phyloP scores from a whole-genome alignment of 805 yeast species.

The Nakazawaea wickerhamii region DNA sequence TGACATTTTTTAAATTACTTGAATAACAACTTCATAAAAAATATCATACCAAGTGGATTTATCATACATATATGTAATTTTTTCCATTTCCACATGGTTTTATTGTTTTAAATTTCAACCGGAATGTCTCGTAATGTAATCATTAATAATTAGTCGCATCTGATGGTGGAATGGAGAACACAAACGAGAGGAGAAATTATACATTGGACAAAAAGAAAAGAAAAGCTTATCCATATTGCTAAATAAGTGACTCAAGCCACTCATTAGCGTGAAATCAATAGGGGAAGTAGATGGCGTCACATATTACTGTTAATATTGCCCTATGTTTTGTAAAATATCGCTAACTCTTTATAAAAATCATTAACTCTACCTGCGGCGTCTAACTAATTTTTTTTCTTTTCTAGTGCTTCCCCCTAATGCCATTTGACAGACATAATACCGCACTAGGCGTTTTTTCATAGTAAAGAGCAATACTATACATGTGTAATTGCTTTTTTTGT shows the following conservation, averaged over 20 bases:
- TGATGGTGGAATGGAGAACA: neutral
- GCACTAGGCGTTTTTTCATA: slow-evolving; percentile 1
- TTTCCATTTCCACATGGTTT: no score
- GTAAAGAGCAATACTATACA: no score
- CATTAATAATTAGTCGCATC: neutral
- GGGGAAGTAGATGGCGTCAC: neutral
- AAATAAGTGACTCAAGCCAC: neutral
- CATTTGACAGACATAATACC: neutral
- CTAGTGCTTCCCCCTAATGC: neutral
- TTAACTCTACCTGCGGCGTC: neutral
- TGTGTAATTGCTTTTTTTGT: no score
- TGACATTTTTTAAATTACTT: slow-evolving; percentile 1
- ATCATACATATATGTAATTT: no score
- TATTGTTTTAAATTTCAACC: no score
- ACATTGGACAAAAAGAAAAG: neutral
- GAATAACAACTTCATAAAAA: neutral
- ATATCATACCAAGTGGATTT: neutral
- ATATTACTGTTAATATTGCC: neutral
- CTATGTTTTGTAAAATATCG: no score
- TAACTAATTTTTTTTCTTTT: neutral
- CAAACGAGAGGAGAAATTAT: neutral
- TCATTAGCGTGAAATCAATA: neutral
- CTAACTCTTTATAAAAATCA: no score
- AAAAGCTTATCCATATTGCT: neutral
- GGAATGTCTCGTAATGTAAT: neutral